These are phyloP conservation scores for Heliosperma pusillum DNA, from an alignment of 148 eudicot genomes.

Conservation along the genomic window DNA sequence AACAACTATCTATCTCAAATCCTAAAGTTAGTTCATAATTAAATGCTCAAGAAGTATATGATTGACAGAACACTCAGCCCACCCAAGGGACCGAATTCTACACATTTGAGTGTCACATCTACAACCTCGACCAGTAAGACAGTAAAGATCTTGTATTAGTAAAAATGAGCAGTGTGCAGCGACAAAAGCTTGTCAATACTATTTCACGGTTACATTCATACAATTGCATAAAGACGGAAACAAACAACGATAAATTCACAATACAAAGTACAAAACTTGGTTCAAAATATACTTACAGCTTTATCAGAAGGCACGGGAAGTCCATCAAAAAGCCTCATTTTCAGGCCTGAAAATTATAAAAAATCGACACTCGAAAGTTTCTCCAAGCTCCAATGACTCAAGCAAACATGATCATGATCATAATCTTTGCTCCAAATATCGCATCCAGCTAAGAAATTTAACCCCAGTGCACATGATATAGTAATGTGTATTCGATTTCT, in stretches of 20 bases:
- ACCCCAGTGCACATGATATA: not conserved
- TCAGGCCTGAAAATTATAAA: slow-evolving; percentile 14
- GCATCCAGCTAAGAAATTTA: not conserved
- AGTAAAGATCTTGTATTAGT: not conserved
- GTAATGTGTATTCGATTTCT: not conserved
- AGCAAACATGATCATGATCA: not conserved
- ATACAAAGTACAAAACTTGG: not conserved
- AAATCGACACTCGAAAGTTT: not conserved
- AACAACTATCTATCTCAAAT: not conserved
- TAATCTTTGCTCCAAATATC: too few species aligned
- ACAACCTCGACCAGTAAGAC: not conserved
- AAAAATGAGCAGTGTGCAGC: not conserved
- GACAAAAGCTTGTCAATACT: not conserved
- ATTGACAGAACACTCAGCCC: not conserved
- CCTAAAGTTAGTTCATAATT: not conserved
- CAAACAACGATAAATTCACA: not conserved
- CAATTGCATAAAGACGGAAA: not conserved
- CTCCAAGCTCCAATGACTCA: not conserved
- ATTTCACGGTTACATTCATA: not conserved
- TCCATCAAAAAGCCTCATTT: slow-evolving; percentile 84
- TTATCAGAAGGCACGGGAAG: slow-evolving; percentile 83
- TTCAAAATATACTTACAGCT: slow-evolving; percentile 42
- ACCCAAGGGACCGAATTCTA: not conserved
- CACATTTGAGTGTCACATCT: not conserved
- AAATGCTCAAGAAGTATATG: not conserved